Evolutionary conservation across 2,329 filamentous ascomycete genomes (phyloP).

Genomic region (Pestalotiopsis sp.): DNA sequence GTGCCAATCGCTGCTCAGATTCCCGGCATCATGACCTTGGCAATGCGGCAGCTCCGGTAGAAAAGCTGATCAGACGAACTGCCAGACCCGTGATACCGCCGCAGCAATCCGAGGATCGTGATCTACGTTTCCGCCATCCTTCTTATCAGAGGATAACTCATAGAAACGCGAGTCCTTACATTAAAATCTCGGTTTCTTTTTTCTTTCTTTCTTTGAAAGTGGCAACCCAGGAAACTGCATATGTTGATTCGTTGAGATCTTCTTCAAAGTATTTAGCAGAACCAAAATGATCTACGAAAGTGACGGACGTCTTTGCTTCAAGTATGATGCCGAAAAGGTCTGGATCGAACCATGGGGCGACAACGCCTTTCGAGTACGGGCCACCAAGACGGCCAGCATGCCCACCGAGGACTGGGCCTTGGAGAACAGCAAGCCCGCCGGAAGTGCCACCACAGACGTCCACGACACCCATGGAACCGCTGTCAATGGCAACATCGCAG

Average conservation of each 20-base stretch:
- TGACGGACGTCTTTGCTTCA: constrained; percentile 22
- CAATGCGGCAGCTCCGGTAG: too few species aligned
- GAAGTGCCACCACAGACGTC: constrained; percentile 18
- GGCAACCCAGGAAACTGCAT: background rate
- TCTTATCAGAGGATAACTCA: too few species aligned
- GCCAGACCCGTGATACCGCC: too few species aligned
- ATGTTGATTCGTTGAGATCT: background rate
- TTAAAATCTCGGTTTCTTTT: too few species aligned
- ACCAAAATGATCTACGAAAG: constrained; percentile 22
- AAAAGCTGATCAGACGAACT: too few species aligned
- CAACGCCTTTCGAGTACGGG: constrained; percentile 47
- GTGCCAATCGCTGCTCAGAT: too few species aligned
- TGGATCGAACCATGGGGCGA: constrained; percentile 50
- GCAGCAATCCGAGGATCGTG: too few species aligned
- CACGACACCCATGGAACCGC: constrained; percentile 34
- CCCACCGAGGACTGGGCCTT: constrained; percentile 42
- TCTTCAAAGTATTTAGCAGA: background rate
- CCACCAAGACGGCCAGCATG: constrained; percentile 38
- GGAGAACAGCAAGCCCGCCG: constrained; percentile 22
- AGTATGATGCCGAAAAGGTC: constrained; percentile 43
- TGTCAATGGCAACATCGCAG: constrained; percentile 49
- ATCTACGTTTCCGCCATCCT: too few species aligned
- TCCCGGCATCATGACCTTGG: too few species aligned
- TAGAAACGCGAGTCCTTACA: too few species aligned
- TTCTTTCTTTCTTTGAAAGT: too few species aligned